Evolutionary conservation across 495 filamentous ascomycete species (phyloP), one percentile per base, ranked within the genome.

Genomic region (Niebla homalea): DNA sequence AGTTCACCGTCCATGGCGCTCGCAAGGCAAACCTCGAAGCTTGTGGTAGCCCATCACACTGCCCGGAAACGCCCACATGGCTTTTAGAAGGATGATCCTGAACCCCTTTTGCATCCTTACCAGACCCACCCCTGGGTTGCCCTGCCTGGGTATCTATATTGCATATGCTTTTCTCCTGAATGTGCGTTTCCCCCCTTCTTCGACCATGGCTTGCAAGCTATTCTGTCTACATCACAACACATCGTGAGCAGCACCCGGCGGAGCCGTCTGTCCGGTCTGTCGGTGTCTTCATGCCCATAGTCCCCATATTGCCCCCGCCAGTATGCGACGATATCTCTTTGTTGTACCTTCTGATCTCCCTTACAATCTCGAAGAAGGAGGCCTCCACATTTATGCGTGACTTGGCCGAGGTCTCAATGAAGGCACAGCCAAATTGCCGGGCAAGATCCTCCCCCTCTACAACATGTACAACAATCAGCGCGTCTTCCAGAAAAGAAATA

Each of bases 331-430:
- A 85, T 80, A 97, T 90, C 57, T 96, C 88, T 67, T 89, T 90
- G 77, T 98, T 96, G 72, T 94, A 97, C 61, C 85, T 81, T 62
- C 92, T 80, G 65, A 98, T 98, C 64, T 96, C 92, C 52, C 93
- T 83, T 43, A 98, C 92, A 57, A 96, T 86, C 62, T 97, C 87
- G 74, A 87, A 97, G 72, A 98, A 98, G 46, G 92, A 89, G 64
- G 93, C 87, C 67, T 98, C 93, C 62, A 98, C 92, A 62, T 97
- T 94, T 68, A 92, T 89, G 65, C 89, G 85, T 54, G 89, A 93
- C 71, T 97, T 98, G 53, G 92, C 92, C 37, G 92, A 98, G 32
- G 92, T 97, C 72, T 98, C 92, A 69, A 98, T 94, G 71, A 96
- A 98, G 64, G 89, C 87, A 77, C 92, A 97, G 58, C 81, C 80